Base-by-base conservation (phyloP, 805 yeast species). In the Yarrowia sp. region DNA sequence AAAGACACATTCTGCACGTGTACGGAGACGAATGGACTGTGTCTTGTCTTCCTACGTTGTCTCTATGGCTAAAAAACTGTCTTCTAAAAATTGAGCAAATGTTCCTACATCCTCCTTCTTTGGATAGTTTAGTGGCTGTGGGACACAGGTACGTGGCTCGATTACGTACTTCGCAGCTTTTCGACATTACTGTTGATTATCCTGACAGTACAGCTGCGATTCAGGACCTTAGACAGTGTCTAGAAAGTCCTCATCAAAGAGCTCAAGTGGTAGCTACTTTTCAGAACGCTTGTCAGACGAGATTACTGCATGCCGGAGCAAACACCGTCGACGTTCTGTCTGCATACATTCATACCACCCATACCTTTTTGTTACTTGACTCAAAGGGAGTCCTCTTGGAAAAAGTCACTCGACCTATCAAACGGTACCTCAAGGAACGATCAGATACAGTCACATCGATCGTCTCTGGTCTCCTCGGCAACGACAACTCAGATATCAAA, bases 311-410 rank as follows among this genome's bases (percentile, higher is more conserved):
- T 70, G 88, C 96, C 3, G 96, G 97, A 18, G 83, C 88, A 1
- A 85, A 88, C 69, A 93, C 98, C 0, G 80, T 81, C 4, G 90
- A 86, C 60, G 85, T 91, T 8, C 82, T 93, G 31, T 75, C 83
- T 1, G 84, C 82, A 63, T 93, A 90, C 71, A 85, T 89, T 4
- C 83, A 85, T 14, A 84, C 92, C 1, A 87, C 92, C 50, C 81
- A 84, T 68, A 81, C 92, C 0, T 90, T 93, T 66, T 73, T 87
- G 32, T 76, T 86, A 0, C 78, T 95, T n/a, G 98, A 93, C 70
- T 96, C 96, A 7, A 80, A 89, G 42, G 97, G 97, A 0, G 93
- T 90, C 0, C 76, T 92, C 35, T 77, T 92, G 8, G 96, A 89
- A 71, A 84, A 85, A 57, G 92, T 90, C 0, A 85, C 90, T 0